These are phyloP conservation scores for Huntiella savannae DNA, from an alignment of 2,329 filamentous ascomycete species.

Conservation along the genomic window DNA sequence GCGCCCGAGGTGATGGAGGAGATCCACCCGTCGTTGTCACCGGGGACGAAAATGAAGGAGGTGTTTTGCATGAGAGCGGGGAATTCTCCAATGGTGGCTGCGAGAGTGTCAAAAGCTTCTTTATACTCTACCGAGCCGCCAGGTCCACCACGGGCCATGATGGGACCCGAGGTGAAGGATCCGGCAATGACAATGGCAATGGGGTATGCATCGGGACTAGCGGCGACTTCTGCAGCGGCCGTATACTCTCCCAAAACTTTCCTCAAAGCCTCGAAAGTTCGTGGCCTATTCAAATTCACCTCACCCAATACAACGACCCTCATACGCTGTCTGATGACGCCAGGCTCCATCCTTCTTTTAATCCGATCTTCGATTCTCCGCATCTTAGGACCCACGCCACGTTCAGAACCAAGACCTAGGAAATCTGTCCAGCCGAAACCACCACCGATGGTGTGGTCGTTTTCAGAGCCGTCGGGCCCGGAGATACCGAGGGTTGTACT, in stretches of 20 bases:
- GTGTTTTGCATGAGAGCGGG: conserved; percentile 58
- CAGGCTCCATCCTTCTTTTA: conserved; percentile 24
- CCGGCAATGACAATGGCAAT: conserved; percentile 69
- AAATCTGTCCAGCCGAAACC: conserved; percentile 98
- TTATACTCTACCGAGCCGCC: conserved; percentile 82
- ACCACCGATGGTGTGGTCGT: conserved; percentile 46
- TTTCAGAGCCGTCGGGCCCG: conserved; percentile 33
- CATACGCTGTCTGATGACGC: conserved; percentile 22
- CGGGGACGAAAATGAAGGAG: conserved; percentile 83
- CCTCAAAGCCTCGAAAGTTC: conserved; percentile 60
- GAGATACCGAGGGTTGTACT: conserved; percentile 58
- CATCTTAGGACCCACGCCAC: conserved; percentile 68
- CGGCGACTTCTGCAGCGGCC: conserved; percentile 37
- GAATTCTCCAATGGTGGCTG: conserved; percentile 65
- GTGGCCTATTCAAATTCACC: conserved; percentile 67
- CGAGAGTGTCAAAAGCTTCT: conserved; percentile 80
- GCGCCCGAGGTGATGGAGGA: conserved; percentile 67
- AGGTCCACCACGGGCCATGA: conserved; percentile 48
- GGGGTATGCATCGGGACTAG: conserved; percentile 46
- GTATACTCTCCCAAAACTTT: conserved; percentile 63
- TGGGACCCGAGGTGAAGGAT: conserved; percentile 54
- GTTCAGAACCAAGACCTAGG: conserved; percentile 74
- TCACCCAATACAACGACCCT: conserved; percentile 65
- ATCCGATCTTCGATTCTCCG: conserved; percentile 55
- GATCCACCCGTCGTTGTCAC: conserved; percentile 94